Evolutionary conservation across 2,329 filamentous ascomycete genomes (phyloP).

Genomic region (Fusarium gaditjirri): DNA sequence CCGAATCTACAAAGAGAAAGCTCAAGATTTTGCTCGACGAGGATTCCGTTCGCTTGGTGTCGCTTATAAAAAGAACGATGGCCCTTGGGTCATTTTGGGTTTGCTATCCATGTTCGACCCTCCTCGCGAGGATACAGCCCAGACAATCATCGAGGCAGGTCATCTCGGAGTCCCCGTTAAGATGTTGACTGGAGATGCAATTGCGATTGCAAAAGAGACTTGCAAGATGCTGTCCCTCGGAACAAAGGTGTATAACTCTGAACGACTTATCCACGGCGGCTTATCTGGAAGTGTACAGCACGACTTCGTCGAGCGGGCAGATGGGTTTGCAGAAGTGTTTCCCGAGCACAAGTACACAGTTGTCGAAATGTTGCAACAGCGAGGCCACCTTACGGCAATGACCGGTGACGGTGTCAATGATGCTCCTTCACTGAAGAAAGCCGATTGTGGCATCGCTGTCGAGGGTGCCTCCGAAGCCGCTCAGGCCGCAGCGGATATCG

Average conservation of each 20-base stretch:
- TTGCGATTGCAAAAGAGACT: constrained; percentile 23
- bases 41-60: constrained; percentile 28
- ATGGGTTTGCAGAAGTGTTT: constrained; percentile 24
- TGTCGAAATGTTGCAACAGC: constrained; percentile 24
- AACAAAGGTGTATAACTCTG: constrained; percentile 22
- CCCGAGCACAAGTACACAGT: constrained; percentile 26
- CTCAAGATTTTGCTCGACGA: constrained; percentile 20
- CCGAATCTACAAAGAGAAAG: constrained; percentile 22
- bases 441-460: constrained; percentile 16
- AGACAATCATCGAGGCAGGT: constrained; percentile 24
- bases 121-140: constrained; percentile 14
- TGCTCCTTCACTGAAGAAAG: constrained; percentile 20
- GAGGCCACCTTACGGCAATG: constrained; percentile 25
- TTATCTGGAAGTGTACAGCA: constrained; percentile 25
- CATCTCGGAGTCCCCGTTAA: constrained; percentile 22
- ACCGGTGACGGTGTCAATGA: constrained; percentile 25
- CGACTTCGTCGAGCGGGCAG: constrained; percentile 27
- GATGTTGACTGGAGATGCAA: constrained; percentile 31
- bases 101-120: constrained; percentile 29
- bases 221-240: constrained; percentile 28
- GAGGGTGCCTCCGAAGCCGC: constrained; percentile 26
- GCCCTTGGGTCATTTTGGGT: constrained; percentile 20
- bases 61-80: constrained; percentile 30
- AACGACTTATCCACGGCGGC: constrained; percentile 13
- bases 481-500: constrained; percentile 25